Conservation (phyloP, 2,329 filamentous ascomycete genomes). For the Zymoseptoria crescenta region DNA sequence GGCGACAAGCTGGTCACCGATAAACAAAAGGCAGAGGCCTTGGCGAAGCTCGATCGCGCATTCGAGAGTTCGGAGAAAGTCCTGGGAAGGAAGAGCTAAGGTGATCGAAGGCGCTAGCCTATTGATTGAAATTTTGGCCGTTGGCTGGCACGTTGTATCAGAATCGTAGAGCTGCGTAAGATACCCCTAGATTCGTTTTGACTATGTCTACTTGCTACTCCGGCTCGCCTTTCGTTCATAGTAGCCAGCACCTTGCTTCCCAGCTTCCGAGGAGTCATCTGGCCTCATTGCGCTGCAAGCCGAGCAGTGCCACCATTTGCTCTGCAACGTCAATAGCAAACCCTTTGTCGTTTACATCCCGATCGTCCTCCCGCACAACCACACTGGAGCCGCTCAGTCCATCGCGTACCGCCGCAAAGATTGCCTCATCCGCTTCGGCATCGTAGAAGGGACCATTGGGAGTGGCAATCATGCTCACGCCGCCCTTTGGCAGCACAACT, state of each 20-base stretch:
- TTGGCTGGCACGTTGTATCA: neutral
- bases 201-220: neutral
- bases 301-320: conserved; percentile 20
- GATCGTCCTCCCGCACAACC: conserved; percentile 42
- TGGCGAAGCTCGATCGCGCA: conserved; percentile 39
- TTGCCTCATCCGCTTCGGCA: conserved; percentile 38
- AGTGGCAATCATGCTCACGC: conserved; percentile 53
- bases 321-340: conserved; percentile 46
- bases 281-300: neutral
- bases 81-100: conserved; percentile 5
- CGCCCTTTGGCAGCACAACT: conserved; percentile 53
- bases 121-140: neutral
- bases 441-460: conserved; percentile 48
- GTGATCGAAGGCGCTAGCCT: neutral
- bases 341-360: conserved; percentile 47
- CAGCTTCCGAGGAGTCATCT: neutral
- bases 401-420: conserved; percentile 42
- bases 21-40: conserved; percentile 36
- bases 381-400: conserved; percentile 46
- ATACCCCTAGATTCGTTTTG: neutral
- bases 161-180: neutral
- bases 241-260: neutral
- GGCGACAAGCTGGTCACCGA: conserved; percentile 32
- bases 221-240: neutral
- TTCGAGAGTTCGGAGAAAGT: conserved; percentile 26